Conservation (phyloP, 768 basidiomycete species). For the Rickenella mellea region DNA sequence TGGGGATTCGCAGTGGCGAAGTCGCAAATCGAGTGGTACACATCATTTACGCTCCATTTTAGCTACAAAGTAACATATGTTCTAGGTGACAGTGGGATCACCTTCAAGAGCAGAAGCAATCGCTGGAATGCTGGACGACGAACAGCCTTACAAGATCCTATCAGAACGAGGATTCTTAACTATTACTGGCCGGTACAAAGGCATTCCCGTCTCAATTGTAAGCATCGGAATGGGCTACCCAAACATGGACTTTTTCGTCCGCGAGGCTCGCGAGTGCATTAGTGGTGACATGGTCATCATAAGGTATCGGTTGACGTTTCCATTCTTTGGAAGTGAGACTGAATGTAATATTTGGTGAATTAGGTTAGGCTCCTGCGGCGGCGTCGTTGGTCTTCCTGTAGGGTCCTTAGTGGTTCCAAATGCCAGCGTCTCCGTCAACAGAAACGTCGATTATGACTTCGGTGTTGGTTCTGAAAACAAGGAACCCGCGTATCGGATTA, state of each 20-base stretch:
- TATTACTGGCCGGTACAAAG: conserved; percentile 57
- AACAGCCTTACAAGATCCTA: conserved; percentile 48
- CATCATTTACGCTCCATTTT: conserved; percentile 1
- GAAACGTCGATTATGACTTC: conserved; percentile 77
- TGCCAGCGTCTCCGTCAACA: conserved; percentile 54
- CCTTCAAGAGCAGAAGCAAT: conserved; percentile 55
- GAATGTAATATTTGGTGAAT: background rate
- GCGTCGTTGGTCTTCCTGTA: conserved; percentile 57
- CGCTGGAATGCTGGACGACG: conserved; percentile 52
- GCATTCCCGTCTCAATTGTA: conserved; percentile 57
- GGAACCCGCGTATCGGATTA: conserved; percentile 54
- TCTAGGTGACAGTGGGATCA: conserved; percentile 66
- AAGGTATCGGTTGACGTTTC: conserved; percentile 23
- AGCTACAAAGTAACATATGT: conserved; percentile 1
- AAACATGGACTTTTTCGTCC: conserved; percentile 80
- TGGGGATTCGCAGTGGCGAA: conserved; percentile 66
- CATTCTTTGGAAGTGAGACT: background rate
- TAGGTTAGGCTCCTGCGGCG: conserved; percentile 78
- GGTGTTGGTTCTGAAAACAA: conserved; percentile 25
- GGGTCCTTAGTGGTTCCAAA: conserved; percentile 68
- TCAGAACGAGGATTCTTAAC: conserved; percentile 74
- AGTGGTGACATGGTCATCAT: conserved; percentile 49
- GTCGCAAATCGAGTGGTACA: conserved; percentile 73
- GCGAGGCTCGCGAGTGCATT: conserved; percentile 69
- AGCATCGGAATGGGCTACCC: conserved; percentile 80